These are phyloP conservation scores for Corylus heterophylla DNA, from an alignment of 306 rosid genomes.

Conservation along the genomic window DNA sequence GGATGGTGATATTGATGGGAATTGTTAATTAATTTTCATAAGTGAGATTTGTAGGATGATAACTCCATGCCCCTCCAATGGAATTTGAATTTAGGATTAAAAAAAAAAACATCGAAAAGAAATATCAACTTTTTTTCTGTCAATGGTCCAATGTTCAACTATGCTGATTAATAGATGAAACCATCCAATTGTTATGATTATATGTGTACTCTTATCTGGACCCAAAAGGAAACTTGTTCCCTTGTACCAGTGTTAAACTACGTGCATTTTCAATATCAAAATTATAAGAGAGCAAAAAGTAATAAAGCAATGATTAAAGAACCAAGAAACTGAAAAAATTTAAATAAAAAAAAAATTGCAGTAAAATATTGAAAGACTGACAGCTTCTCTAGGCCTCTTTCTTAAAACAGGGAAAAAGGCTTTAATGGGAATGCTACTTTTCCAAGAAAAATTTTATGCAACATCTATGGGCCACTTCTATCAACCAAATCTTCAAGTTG, in stretches of 20 bases:
- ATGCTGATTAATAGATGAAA: no score
- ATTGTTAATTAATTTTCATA: no score
- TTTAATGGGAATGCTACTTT: slow-evolving; percentile 12
- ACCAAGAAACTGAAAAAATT: background rate
- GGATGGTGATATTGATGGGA: no score
- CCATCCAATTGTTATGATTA: background rate
- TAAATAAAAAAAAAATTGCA: background rate
- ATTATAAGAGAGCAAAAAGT: background rate
- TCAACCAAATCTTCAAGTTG: background rate
- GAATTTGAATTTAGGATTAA: no score
- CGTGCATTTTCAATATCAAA: background rate
- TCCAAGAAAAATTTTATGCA: slow-evolving; percentile 26
- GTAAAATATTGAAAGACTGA: background rate
- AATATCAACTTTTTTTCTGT: no score
- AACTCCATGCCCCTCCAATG: no score
- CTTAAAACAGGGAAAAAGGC: slow-evolving; percentile 11
- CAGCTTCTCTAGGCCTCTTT: background rate
- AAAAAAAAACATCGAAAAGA: no score
- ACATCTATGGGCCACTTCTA: slow-evolving; percentile 12
- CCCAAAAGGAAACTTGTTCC: background rate
- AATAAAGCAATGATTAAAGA: background rate
- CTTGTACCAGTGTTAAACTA: background rate
- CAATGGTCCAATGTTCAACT: no score
- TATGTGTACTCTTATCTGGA: background rate
- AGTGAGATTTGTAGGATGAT: no score